Conservation (phyloP, 2,329 filamentous ascomycete genomes). For the Geosmithia putterillii region DNA sequence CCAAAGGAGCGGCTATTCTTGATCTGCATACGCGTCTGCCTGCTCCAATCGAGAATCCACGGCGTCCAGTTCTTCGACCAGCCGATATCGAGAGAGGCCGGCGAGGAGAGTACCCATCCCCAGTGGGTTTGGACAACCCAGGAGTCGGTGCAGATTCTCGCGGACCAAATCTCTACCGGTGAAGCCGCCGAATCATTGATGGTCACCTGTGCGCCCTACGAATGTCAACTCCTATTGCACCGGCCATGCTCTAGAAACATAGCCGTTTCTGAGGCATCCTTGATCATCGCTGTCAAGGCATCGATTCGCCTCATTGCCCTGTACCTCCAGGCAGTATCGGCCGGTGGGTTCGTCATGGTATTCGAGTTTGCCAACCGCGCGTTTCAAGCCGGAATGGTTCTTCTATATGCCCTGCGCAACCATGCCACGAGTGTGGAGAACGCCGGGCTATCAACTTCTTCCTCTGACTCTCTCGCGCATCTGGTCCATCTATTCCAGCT, state of each 20-base stretch:
- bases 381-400: slow-evolving; percentile 1
- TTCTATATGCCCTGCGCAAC: slow-evolving; percentile 1
- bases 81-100: not conserved
- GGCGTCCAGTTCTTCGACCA: slow-evolving; percentile 4
- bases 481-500: not conserved
- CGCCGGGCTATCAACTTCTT: not conserved
- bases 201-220: slow-evolving; percentile 2
- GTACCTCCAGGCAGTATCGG: not conserved
- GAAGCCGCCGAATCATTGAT: not conserved
- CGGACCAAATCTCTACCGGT: not conserved
- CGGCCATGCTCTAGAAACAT: slow-evolving; percentile 6
- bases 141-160: not conserved
- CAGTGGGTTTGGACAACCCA: slow-evolving; percentile 3
- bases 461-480: not conserved
- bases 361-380: slow-evolving; percentile 1
- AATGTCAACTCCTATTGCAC: slow-evolving; percentile 5
- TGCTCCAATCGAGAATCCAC: slow-evolving; percentile 4
- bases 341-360: not conserved
- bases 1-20: slow-evolving; percentile 4
- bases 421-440: not conserved
- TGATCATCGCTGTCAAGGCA: slow-evolving; percentile 1
- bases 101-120: not conserved
- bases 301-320: slow-evolving; percentile 10
- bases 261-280: slow-evolving; percentile 4
- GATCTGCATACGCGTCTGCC: slow-evolving; percentile 1